phyloP scores from a whole-genome alignment of 352 stramenopile genomes.

The Globisporangium orthogonon region DNA sequence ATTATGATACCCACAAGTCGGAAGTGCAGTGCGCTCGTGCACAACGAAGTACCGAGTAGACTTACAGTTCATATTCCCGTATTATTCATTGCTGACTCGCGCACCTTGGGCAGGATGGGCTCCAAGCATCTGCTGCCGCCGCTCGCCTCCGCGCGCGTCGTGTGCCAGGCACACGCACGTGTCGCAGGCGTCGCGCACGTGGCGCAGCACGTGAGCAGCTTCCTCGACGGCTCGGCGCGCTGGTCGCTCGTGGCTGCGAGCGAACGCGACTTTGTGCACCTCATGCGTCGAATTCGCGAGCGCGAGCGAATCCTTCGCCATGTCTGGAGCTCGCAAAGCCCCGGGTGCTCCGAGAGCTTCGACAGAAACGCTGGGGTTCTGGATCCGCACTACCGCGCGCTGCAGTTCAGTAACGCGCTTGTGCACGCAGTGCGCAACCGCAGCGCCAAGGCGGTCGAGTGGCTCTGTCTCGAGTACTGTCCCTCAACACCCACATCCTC shows the following conservation, averaged over 20 bases:
- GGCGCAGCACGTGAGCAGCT: not conserved
- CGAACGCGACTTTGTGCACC: not conserved
- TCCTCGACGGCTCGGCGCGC: not conserved
- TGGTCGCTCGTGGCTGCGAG: not conserved
- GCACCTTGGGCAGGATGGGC: no score
- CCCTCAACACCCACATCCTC: not conserved
- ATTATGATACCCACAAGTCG: no score
- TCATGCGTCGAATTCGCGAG: not conserved
- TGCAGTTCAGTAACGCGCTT: slow-evolving; percentile 1
- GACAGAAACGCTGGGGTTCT: not conserved
- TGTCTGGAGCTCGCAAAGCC: not conserved
- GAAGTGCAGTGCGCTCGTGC: no score
- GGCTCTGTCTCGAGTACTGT: not conserved
- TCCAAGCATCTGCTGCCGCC: not conserved
- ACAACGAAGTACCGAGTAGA: no score
- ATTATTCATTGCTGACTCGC: no score
- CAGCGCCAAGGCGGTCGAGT: not conserved
- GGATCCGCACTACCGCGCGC: not conserved
- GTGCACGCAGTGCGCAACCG: not conserved
- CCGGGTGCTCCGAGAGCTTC: not conserved
- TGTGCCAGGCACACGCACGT: not conserved
- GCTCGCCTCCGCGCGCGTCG: not conserved
- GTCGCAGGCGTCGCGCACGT: not conserved
- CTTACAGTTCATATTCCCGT: no score
- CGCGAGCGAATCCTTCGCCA: not conserved